Base-by-base conservation (phyloP, 2,329 filamentous ascomycete species). In the Aspergillus flavus region DNA sequence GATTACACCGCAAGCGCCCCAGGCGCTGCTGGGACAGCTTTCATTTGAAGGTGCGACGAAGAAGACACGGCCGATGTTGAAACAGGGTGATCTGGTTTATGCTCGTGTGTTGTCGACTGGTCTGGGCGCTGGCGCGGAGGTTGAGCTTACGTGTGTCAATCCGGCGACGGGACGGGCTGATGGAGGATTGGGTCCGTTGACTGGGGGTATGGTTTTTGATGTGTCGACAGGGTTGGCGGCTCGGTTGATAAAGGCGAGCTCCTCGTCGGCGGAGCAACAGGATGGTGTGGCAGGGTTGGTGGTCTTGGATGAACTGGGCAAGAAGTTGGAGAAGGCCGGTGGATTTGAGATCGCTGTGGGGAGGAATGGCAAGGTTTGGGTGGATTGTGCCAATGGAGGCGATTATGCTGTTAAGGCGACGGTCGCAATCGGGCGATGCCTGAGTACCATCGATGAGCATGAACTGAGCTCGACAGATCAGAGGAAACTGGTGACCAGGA, bases 321-420 rank as follows among this genome's bases (percentile, higher is more conserved):
- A 89, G 62, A 94, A 92, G 59, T 79, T 97, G 16, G 78, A 80
- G 63, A 73, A 73, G 48, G 69, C 75, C 2, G 81, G 80, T 23
- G 89, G 91, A 23, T 99, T 98, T 76, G 95, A 99, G 82, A 91
- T 96, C 64, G 94, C 94, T 0, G 91, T 97, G 10, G 95, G 95
- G 21, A 87, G 93, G 73, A 99, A 99, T 77, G 95, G 95, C 46
- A 90, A 88, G 76, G 86, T 98, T 26, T 98, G 95, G 93, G 91
- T 98, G 16, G 89, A 94, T 73, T 93, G 91, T 68, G 78, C 79
- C 6, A 78, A 79, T 62, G 91, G 90, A 32, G 90, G 84, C 65
- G 76, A 79, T 34, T 68, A 64, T 61, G 74, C 75, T 16, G 81
- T 90, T 43, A 90, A 86, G 79, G 89, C 88, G 36, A 89, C 93